Base-by-base conservation (phyloP, 192 early-diverging fungal genomes). In the Backusella luteola region DNA sequence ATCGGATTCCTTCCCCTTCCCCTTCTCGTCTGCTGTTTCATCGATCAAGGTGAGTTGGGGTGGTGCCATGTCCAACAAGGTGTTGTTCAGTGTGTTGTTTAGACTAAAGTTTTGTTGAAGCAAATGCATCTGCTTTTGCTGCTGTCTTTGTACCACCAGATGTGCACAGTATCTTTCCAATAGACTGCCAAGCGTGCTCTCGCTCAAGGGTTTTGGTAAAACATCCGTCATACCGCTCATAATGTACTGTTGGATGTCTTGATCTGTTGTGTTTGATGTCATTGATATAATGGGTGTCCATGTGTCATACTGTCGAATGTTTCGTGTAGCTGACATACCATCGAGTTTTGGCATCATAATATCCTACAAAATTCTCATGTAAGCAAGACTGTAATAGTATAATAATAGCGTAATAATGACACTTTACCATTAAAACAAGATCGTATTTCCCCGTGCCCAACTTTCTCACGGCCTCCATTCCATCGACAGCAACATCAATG, bases 281-380 rank as follows among this genome's bases (percentile, higher is more conserved):
- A 94, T 92, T n/a, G 87, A 86, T 73, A 94, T 91, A 53, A 94
- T 94, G 3, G 92, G 92, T 11, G 90, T 91, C 74, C 81, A 78
- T 9, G 83, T 81, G 74, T 94, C 90, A 78, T 90, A 90, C 70
- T 88, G 87, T 46, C 93, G 85, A 49, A 94, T 94, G 32, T 85
- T 87, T 12, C 80, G 82, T 5, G 93, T 92, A 8, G 92, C 92
- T 1, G 86, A 84, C n/a, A 93, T 85, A 21, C 93, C 93, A 82
- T 91, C 86, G 35, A 92, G 70, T 9, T 87, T 88, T 19, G 91
- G 92, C 91, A 93, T 93, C 70, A 91, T 84, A 69, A 92, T 91
- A 76, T 93, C 90, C 87, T 87, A 79, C 23, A 73, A 17, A 3
- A 44, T 71, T 6, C 34, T 23, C 6, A n/a, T 11, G 23, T 12